These are phyloP conservation scores for Pleurotus eryngii DNA, from an alignment of 768 basidiomycete genomes.

Conservation along the genomic window DNA sequence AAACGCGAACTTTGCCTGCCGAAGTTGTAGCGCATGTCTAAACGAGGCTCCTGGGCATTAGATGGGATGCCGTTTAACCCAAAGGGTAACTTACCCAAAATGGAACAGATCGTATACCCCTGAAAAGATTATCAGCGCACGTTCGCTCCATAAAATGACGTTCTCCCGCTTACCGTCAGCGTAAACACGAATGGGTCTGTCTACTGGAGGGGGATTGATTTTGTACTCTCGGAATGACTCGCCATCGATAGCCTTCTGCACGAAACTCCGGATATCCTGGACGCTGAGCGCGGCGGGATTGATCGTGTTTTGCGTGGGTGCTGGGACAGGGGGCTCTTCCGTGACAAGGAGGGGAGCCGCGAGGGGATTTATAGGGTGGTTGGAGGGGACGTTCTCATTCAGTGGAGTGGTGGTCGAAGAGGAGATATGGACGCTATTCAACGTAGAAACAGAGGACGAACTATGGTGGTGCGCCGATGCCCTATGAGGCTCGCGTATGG, in stretches of 20 bases:
- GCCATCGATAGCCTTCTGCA: conserved; percentile 73
- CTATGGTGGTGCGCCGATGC: conserved; percentile 31
- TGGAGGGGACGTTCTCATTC: conserved; percentile 20
- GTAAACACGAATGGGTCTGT: conserved; percentile 83
- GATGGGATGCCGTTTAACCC: neutral
- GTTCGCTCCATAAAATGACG: neutral
- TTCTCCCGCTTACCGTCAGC: conserved; percentile 71
- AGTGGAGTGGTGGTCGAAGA: conserved; percentile 14
- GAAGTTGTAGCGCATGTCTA: conserved; percentile 92
- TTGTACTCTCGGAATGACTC: conserved; percentile 65
- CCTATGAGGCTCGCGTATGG: conserved; percentile 25
- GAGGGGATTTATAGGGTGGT: conserved; percentile 27
- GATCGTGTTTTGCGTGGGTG: conserved; percentile 38
- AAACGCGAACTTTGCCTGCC: conserved; percentile 95
- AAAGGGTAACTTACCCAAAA: conserved; percentile 63
- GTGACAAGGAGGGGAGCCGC: conserved; percentile 24
- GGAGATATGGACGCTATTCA: conserved; percentile 17
- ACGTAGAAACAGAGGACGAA: conserved; percentile 50
- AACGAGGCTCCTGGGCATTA: conserved; percentile 7
- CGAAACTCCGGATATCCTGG: conserved; percentile 79
- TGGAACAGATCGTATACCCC: conserved; percentile 98
- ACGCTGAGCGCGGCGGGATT: conserved; percentile 65
- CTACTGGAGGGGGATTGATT: conserved; percentile 80
- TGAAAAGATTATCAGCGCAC: conserved; percentile 23
- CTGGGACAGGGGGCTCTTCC: conserved; percentile 40